phyloP scores from a whole-genome alignment of 192 early-diverging fungal genomes.

The Umbelopsis ramanniana region DNA sequence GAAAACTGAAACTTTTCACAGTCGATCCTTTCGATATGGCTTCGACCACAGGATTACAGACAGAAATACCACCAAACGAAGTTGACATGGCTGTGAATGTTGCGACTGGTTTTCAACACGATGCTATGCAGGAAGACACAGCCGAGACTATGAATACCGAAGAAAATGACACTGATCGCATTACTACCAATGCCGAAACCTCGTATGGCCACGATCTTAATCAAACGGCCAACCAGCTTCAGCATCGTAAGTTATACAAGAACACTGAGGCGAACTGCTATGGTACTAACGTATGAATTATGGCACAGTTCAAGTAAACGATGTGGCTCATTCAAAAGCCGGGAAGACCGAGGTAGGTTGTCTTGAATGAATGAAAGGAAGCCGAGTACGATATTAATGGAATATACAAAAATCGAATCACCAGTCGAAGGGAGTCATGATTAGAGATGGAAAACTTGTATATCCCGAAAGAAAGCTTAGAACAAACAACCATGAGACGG shows the following conservation, averaged over 20 bases:
- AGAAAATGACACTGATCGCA: neutral
- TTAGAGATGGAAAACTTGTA: slow-evolving; percentile 33
- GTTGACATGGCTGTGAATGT: neutral
- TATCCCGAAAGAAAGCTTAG: slow-evolving; percentile 26
- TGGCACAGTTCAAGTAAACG: neutral
- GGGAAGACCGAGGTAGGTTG: slow-evolving; percentile 1
- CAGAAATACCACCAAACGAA: neutral
- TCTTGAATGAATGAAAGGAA: neutral
- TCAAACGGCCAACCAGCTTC: slow-evolving; percentile 2
- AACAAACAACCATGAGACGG: slow-evolving; percentile 20
- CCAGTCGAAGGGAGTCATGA: neutral
- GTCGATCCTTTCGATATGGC: neutral
- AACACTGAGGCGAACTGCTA: neutral
- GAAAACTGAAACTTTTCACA: neutral
- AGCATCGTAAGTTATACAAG: neutral
- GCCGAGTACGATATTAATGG: neutral
- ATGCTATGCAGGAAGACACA: neutral
- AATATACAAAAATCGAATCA: neutral
- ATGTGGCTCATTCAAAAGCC: neutral
- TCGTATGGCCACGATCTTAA: slow-evolving; percentile 3
- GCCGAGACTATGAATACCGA: neutral
- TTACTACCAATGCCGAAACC: neutral
- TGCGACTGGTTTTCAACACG: neutral
- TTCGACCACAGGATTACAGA: neutral
- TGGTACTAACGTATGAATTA: neutral